Evolutionary conservation across 345 rosid species (phyloP).

Genomic region (Arabis hirsuta): DNA sequence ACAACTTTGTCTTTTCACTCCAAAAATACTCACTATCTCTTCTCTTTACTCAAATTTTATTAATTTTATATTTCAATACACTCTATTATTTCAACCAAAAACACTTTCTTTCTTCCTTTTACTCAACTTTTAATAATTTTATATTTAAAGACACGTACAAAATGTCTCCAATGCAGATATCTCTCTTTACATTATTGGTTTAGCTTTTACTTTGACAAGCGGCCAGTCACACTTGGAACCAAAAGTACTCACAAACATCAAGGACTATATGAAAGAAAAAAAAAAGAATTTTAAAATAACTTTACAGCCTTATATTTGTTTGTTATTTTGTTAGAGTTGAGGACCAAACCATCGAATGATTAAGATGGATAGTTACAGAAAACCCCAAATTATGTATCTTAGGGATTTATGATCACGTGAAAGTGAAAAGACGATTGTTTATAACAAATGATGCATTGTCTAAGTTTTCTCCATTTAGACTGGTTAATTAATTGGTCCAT

Average conservation of each 20-base stretch:
- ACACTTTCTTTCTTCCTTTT: too few relatives aligned
- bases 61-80: too few relatives aligned
- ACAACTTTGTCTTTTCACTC: too few relatives aligned
- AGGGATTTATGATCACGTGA: not conserved
- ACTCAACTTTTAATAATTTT: too few relatives aligned
- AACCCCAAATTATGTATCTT: not conserved
- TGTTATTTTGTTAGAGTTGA: not conserved
- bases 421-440: not conserved
- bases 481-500: not conserved
- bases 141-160: too few relatives aligned
- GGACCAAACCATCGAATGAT: not conserved
- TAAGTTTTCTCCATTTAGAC: not conserved
- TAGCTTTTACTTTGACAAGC: constrained; percentile 12
- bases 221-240: not conserved
- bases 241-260: constrained; percentile 1
- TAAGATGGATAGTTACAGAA: not conserved
- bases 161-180: too few relatives aligned
- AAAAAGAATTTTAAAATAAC: not conserved
- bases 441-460: not conserved
- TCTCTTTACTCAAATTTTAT: too few relatives aligned
- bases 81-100: too few relatives aligned
- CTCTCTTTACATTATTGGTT: constrained; percentile 28
- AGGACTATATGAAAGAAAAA: not conserved
- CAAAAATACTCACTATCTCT: too few relatives aligned
- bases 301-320: not conserved